These are phyloP conservation scores for Cutaneotrichosporon dermatis DNA, from an alignment of 1,284 basidiomycete genomes.

Conservation along the genomic window DNA sequence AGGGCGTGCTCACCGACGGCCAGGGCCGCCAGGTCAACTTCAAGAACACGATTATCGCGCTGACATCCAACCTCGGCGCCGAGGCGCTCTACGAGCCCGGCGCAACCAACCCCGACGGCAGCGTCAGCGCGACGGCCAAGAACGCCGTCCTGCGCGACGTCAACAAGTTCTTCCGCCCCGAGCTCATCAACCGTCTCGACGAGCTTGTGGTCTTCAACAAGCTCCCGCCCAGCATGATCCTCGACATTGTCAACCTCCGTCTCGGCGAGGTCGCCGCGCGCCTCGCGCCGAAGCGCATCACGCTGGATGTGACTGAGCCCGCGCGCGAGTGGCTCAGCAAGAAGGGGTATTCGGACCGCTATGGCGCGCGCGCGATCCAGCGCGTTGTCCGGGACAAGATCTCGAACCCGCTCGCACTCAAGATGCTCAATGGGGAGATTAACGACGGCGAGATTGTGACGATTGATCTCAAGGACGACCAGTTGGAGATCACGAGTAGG, in stretches of 20 bases:
- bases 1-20: conserved; percentile 76
- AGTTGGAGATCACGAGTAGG: conserved; percentile 24
- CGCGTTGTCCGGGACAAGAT: conserved; percentile 73
- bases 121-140: conserved; percentile 62
- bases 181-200: conserved; percentile 84
- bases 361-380: conserved; percentile 78
- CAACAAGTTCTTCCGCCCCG: conserved; percentile 76
- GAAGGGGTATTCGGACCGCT: conserved; percentile 77
- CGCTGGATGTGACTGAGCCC: conserved; percentile 62
- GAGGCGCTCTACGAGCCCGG: conserved; percentile 66
- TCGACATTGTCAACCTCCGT: conserved; percentile 71
- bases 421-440: conserved; percentile 67
- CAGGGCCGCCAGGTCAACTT: conserved; percentile 47
- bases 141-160: conserved; percentile 71
- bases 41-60: conserved; percentile 81
- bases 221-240: conserved; percentile 66
- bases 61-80: conserved; percentile 86
- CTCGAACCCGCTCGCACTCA: conserved; percentile 70
- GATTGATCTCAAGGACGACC: conserved; percentile 54
- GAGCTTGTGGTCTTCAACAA: conserved; percentile 87
- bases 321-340: conserved; percentile 70
- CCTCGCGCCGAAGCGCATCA: conserved; percentile 63
- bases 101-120: conserved; percentile 62
- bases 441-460: conserved; percentile 65
- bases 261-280: conserved; percentile 68